A percentile compares a stretch with the other conserved stretches of the same genome.
phyloP scores from a whole-genome alignment of 495 filamentous ascomycete species.

The Aspergillus coremiiformis region DNA sequence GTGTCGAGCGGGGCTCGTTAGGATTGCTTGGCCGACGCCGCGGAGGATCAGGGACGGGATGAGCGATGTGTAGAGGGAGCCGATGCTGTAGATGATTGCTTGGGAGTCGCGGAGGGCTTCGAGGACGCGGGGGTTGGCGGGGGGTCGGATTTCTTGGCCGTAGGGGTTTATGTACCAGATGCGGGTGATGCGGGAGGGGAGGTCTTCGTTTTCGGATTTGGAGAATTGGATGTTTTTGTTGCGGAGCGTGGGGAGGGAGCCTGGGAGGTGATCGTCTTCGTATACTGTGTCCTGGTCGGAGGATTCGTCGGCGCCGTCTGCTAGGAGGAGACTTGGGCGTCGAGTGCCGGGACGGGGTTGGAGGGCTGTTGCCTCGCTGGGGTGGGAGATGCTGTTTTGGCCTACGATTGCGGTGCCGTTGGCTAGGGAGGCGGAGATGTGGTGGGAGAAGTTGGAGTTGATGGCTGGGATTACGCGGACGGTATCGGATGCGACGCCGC shows the following conservation, averaged over 20 bases:
- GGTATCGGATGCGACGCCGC: constrained; percentile 58
- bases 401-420: constrained; percentile 78
- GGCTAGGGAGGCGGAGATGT: constrained; percentile 76
- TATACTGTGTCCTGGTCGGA: constrained; percentile 62
- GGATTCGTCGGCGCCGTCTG: constrained; percentile 39
- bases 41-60: constrained; percentile 54
- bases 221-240: constrained; percentile 71
- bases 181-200: constrained; percentile 68
- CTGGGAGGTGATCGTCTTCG: constrained; percentile 86
- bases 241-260: constrained; percentile 69
- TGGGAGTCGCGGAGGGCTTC: constrained; percentile 53
- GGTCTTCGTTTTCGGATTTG: constrained; percentile 63
- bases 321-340: constrained; percentile 33
- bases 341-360: constrained; percentile 27
- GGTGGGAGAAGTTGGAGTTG: constrained; percentile 87
- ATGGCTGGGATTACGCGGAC: constrained; percentile 81
- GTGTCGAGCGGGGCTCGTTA: constrained; percentile 42
- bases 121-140: constrained; percentile 72
- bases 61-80: constrained; percentile 76
- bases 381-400: constrained; percentile 90
- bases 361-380: constrained; percentile 50
- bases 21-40: constrained; percentile 36
- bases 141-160: constrained; percentile 77
- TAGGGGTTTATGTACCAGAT: constrained; percentile 98
- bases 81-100: constrained; percentile 82